These are phyloP conservation scores for Beauveria caledonica DNA, from an alignment of 2,329 filamentous ascomycete genomes.

Conservation along the genomic window DNA sequence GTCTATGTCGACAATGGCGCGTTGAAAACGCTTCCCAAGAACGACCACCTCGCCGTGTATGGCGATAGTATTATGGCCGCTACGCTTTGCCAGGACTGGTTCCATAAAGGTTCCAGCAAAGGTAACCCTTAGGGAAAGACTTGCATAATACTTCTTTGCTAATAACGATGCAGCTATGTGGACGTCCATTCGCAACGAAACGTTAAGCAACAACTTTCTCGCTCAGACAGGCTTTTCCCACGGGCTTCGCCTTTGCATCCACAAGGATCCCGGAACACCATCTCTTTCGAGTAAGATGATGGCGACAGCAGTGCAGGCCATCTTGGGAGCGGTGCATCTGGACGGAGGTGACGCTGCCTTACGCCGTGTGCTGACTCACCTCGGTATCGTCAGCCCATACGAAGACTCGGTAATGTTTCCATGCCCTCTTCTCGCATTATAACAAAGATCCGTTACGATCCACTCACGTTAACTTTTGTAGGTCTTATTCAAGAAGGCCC, in stretches of 20 bases:
- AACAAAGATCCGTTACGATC: background rate
- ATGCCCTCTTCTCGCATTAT: background rate
- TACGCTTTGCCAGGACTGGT: background rate
- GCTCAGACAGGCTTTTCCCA: background rate
- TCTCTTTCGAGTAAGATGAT: background rate
- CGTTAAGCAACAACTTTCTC: background rate
- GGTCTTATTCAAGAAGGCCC: background rate
- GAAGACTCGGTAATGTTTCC: background rate
- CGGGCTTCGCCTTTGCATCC: background rate
- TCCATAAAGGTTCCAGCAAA: background rate
- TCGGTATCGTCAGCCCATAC: background rate
- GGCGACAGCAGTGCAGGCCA: background rate
- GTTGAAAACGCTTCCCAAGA: background rate
- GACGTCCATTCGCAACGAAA: background rate
- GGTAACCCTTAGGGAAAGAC: background rate
- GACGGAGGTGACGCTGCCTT: background rate
- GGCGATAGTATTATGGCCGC: background rate
- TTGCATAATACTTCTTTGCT: background rate
- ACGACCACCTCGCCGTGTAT: constrained; percentile 1
- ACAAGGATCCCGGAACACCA: background rate
- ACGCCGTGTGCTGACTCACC: background rate
- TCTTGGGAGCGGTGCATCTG: background rate
- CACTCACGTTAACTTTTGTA: background rate
- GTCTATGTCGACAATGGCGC: background rate
- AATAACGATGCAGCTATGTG: background rate